Base-by-base conservation (phyloP, 2,329 filamentous ascomycete species). In the Trichothecium roseum region DNA sequence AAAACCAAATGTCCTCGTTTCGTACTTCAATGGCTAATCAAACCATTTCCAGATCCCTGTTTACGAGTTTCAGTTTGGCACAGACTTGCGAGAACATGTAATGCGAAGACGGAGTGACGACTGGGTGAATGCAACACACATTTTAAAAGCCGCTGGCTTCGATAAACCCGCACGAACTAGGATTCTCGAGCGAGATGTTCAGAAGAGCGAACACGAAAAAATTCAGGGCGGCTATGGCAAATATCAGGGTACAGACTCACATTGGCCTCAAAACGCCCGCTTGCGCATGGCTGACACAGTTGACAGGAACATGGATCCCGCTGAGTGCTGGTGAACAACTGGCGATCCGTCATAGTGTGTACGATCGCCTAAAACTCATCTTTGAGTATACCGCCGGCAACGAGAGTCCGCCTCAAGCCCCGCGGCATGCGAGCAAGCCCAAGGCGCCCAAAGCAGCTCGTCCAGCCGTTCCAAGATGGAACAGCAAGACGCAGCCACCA, bases 51-150 rank as follows among this genome's bases (percentile, higher is more conserved):
- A 95, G 86, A 87, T 94, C 42, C 89, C 89, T 26, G 89, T 96
- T 9, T 95, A 91, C 56, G 91, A 96, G 55, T 91, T 78, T 61
- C 87, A 93, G 56, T 81, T 94, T 49, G 85, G 81, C 26, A 70
- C 68, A 45, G 86, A 93, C 54, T 54, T 78, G 22, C 79, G 81
- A 54, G 74, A 82, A 50, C 86, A 95, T 84, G 84, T 96, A 45
- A 98, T 98, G 91, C 82, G 91, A 57, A 78, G 91, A 34, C 79
- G 89, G 40, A 74, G 78, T 36, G 91, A 98, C 59, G 79, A 96
- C 60, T 98, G 89, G 87, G 91, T 98, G 64, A 98, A 98, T 68
- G 91, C 91, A n/a, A 98, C 91, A 36, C 91, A 98, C 55, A 96
- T 98, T 40, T 67, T 98, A 33, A 98, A 98, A 55, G 86, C 93